Conservation (phyloP, 1,139 yeast genomes). For the Yamadazyma membranifaciens region DNA sequence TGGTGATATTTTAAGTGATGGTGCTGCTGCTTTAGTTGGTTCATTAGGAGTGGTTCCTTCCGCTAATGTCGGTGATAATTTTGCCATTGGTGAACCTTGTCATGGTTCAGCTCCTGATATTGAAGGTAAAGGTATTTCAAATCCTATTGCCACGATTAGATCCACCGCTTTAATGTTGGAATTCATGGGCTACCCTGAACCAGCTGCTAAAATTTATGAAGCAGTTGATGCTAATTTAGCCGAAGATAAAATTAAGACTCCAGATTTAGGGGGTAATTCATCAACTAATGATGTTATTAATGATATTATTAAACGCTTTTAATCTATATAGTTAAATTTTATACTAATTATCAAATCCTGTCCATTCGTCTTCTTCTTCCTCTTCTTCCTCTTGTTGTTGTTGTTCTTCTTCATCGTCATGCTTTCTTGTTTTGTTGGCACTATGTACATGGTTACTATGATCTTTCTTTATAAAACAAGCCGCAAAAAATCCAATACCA, state of each 20-base stretch:
- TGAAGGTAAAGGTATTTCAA: constrained; percentile 90
- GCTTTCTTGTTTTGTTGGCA: constrained; percentile 15
- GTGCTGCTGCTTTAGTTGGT: constrained; percentile 98
- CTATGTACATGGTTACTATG: constrained; percentile 2
- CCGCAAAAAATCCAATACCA: constrained; percentile 97
- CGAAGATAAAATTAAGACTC: constrained; percentile 81
- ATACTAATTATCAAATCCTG: constrained; percentile 14
- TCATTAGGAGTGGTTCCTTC: constrained; percentile 98
- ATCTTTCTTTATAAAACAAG: constrained; percentile 55
- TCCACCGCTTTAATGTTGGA: constrained; percentile 97
- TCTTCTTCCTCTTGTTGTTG: constrained; percentile 6
- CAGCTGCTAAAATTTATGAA: constrained; percentile 88
- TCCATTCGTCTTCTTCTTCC: constrained; percentile 14
- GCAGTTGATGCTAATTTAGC: constrained; percentile 93
- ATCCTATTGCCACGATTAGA: constrained; percentile 97
- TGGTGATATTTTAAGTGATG: constrained; percentile 96
- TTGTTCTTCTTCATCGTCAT: constrained; percentile 14
- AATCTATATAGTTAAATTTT: constrained; percentile 2
- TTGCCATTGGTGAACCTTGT: constrained; percentile 98
- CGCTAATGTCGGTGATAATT: constrained; percentile 93
- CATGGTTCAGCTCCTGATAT: constrained; percentile 99
- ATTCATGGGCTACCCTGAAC: constrained; percentile 86
- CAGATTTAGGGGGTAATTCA: constrained; percentile 90
- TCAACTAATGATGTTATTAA: constrained; percentile 83
- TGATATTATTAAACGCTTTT: constrained; percentile 58